Evolutionary conservation across 176 grass and related monocot genomes (phyloP).

Genomic region (Aegilops bicornis): DNA sequence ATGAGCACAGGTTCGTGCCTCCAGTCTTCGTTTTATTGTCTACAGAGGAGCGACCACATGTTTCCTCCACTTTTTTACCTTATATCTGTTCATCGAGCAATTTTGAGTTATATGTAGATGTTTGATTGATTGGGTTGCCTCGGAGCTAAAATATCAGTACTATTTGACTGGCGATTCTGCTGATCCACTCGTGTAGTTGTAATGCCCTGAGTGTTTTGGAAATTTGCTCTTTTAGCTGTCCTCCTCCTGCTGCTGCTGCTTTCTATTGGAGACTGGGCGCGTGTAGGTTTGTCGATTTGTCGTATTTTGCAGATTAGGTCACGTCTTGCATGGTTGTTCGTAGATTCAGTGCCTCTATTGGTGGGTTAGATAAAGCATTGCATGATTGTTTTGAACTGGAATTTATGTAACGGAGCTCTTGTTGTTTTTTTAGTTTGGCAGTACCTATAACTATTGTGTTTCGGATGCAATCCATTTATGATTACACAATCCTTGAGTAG

Average conservation of each 20-base stretch:
- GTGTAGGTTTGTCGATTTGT: background rate
- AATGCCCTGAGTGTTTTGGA: background rate
- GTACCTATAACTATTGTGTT: background rate
- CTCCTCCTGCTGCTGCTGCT: background rate
- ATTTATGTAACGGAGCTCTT: background rate
- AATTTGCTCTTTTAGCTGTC: constrained; percentile 15
- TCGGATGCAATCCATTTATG: background rate
- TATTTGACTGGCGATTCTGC: constrained; percentile 1
- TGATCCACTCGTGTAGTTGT: background rate
- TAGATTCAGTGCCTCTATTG: background rate
- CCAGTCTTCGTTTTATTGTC: background rate
- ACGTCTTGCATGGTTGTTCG: background rate
- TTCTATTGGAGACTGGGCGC: background rate
- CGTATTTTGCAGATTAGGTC: background rate
- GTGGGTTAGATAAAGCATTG: background rate
- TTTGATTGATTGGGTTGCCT: constrained; percentile 23
- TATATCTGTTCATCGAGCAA: background rate
- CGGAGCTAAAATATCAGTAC: background rate
- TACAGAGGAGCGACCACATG: constrained; percentile 38
- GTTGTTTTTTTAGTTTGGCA: background rate
- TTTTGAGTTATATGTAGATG: background rate
- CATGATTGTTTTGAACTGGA: background rate
- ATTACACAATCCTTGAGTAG: background rate
- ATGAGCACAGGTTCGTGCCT: constrained; percentile 76
- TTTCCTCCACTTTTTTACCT: background rate